Evolutionary conservation across 352 stramenopile species (phyloP).

Genomic region (Pythium myriotylum): DNA sequence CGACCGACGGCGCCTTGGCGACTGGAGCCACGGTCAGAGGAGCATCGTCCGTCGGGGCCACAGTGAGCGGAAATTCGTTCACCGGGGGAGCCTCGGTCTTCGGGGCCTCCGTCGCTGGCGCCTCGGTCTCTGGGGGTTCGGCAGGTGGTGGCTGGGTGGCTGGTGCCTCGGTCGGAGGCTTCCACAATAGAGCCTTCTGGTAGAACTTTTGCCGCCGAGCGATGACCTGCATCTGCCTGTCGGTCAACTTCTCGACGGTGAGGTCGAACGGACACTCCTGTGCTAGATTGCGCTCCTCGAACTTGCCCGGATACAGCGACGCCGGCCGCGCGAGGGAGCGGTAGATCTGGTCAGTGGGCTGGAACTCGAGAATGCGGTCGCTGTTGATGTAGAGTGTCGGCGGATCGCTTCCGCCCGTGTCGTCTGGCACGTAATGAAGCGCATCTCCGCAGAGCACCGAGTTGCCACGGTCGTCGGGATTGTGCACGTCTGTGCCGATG

Average conservation of each 20-base stretch:
- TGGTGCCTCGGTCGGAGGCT: background rate
- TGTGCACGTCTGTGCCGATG: slow-evolving; percentile 46
- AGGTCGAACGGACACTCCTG: slow-evolving; percentile 26
- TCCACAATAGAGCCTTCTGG: slow-evolving; percentile 5
- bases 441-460: slow-evolving; percentile 58
- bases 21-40: too few species aligned
- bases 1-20: too few species aligned
- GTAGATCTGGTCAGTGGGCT: slow-evolving; percentile 13
- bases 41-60: too few species aligned
- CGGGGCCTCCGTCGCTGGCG: background rate
- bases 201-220: slow-evolving; percentile 14
- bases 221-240: slow-evolving; percentile 7
- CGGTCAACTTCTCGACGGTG: slow-evolving; percentile 10
- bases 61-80: too few species aligned
- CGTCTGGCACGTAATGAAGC: slow-evolving; percentile 56
- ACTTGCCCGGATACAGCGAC: slow-evolving; percentile 14
- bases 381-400: slow-evolving; percentile 71
- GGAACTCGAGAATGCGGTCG: slow-evolving; percentile 42
- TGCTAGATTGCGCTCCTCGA: slow-evolving; percentile 13
- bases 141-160: background rate
- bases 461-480: slow-evolving; percentile 27
- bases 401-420: slow-evolving; percentile 3
- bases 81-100: too few species aligned
- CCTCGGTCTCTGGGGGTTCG: background rate
- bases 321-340: slow-evolving; percentile 11